Base-by-base conservation (phyloP, 2,329 filamentous ascomycete genomes). In the Pseudocercospora fijiensis region DNA sequence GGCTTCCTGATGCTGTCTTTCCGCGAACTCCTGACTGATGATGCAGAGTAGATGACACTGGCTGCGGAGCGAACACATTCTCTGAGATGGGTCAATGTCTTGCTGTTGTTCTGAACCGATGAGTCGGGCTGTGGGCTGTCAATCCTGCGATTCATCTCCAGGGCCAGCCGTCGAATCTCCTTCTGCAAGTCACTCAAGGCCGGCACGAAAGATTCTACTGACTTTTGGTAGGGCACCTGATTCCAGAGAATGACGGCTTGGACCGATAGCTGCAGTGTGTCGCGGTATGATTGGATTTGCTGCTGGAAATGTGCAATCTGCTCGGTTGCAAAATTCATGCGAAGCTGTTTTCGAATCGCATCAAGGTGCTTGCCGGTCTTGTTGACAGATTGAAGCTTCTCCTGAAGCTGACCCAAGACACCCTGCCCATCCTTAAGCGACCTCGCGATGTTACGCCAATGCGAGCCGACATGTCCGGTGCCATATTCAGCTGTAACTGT, bases 1-100 rank as follows among this genome's bases (percentile, higher is more conserved):
- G 30, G 16, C 26, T 18, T 30, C 10, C n/a, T 24, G 33, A 18
- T 20, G 13, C 33, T 20, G 8, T 22, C 58, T 37, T 26, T 27
- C 8, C 26, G 24, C 16, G n/a, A 37, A 16, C 16, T 27, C 22
- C 22, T 41, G 20, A 53, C 45, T n/a, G 58, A 52, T 10, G 58
- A 60, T 6, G 58, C 47, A 16, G 58, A 60, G 4, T 47, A 60
- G 26, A 60, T 41, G 11, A 60, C 51, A 41, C 45, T 60, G 11
- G 58, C 58, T 37, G 58, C 58, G 9, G 58, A 60, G 22, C 24
- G 27, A 22, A 60, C 45, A 41, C 58, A 60, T 7, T 60, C 58
- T 33, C 49, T 18, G 4, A 52, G 30, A n/a, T 41, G 27, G 27
- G n/a, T 24, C 20, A 60, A 18, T 4, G 18, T 41, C 9, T 52